Evolutionary conservation across 176 grass and related monocot species (phyloP), one percentile per base, ranked within the genome.

Genomic region (Areca catechu): DNA sequence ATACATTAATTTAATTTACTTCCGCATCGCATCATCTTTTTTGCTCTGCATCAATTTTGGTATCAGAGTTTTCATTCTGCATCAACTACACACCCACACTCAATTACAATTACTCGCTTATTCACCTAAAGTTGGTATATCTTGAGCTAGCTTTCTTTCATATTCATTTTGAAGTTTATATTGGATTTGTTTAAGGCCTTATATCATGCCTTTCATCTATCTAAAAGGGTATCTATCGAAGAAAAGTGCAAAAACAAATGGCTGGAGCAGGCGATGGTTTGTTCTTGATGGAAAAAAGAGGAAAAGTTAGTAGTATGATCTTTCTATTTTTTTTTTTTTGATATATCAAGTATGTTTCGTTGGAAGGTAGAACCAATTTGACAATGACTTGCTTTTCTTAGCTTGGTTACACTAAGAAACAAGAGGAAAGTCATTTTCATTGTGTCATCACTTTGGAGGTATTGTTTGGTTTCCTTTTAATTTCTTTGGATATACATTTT

Each of bases 401-500:
- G 90, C 82, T 95, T 78, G 90, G 90, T 69, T 95, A 95, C 64
- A 89, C 90, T 19, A 89, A 86, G 71, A 95, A 85, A 76, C 79
- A 75, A 71, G 85, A 89, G 66, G 90, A 95, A 70, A 89, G 66
- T 54, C 79, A 95, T 80, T 89, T 89, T 64, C 79, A 70, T 15
- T 85, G 72, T 23, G 79, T 89, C 70, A 89, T 95, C 24, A 83
- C 64, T 69, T 60, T 95, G 68, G 82, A 95, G 90, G 90, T 95
- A 76, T 51, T 22, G 54, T 21, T 53, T 43, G 34, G 15, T 47
- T 37, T 71, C 28, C 18, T 67, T 57, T 65, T 57, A 20, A 50
- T 70, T 2, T 62, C 24, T 22, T 76, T n/a, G 20, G 21, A 51
- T 22, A 12, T 12, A 0, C 9, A 14, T 43, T 43, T 30, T 43